These are phyloP conservation scores for Postia placenta DNA, from an alignment of 768 basidiomycete genomes.

Conservation along the genomic window DNA sequence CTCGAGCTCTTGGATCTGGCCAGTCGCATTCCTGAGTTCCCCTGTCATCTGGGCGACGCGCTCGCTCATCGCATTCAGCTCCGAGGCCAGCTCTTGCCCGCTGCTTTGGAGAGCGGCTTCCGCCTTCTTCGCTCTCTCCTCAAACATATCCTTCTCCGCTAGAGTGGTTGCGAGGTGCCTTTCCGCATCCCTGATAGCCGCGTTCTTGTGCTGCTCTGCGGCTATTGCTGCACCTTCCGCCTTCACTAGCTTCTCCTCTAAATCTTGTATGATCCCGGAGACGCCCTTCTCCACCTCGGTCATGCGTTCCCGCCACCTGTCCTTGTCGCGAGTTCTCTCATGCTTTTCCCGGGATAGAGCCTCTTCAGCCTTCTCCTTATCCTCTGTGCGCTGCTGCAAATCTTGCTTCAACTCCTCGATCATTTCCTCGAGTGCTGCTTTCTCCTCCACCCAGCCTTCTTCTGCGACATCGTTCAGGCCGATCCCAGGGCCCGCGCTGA, in stretches of 20 bases:
- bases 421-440: conserved; percentile 41
- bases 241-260: conserved; percentile 49
- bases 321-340: conserved; percentile 60
- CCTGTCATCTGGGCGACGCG: conserved; percentile 47
- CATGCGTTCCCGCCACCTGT: conserved; percentile 68
- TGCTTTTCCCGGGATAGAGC: conserved; percentile 49
- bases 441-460: conserved; percentile 72
- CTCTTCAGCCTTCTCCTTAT: conserved; percentile 32
- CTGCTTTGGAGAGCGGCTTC: conserved; percentile 58
- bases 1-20: conserved; percentile 55
- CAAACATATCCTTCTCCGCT: conserved; percentile 48
- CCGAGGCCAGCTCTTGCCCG: conserved; percentile 63
- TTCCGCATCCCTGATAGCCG: conserved; percentile 40
- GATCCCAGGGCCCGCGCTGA: conserved; percentile 45
- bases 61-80: conserved; percentile 60
- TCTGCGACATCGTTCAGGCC: conserved; percentile 58
- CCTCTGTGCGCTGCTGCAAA: conserved; percentile 29
- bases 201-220: conserved; percentile 34
- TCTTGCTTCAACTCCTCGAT: conserved; percentile 27
- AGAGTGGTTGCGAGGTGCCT: conserved; percentile 38
- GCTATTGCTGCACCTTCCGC: conserved; percentile 44
- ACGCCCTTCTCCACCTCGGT: conserved; percentile 66
- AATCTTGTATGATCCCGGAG: conserved; percentile 54
- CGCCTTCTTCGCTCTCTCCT: conserved; percentile 57
- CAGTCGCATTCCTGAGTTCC: conserved; percentile 55